These are phyloP conservation scores for Petunia secreta DNA, from an alignment of 257 asterid genomes.

Conservation along the genomic window DNA sequence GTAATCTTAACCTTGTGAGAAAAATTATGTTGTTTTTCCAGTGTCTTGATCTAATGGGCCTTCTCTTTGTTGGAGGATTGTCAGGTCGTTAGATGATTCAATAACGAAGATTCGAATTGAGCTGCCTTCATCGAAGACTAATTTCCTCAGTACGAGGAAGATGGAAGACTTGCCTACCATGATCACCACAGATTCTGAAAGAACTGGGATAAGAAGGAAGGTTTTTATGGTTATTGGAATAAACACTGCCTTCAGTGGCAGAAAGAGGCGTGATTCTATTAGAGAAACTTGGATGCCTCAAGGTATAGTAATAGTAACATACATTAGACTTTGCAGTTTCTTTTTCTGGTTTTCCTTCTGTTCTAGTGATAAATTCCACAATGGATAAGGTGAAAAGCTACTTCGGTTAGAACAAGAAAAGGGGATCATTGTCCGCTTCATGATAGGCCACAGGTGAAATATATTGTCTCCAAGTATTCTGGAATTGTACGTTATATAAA, in stretches of 20 bases:
- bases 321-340: neutral
- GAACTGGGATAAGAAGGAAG: slow-evolving; percentile 35
- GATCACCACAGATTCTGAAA: slow-evolving; percentile 11
- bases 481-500: too few relatives aligned
- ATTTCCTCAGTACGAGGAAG: slow-evolving; percentile 32
- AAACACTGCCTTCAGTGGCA: slow-evolving; percentile 82
- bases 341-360: neutral
- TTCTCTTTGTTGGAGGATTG: slow-evolving; percentile 21
- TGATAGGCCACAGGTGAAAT: slow-evolving; percentile 83
- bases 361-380: neutral
- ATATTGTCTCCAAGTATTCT: neutral
- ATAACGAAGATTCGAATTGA: slow-evolving; percentile 55
- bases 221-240: slow-evolving; percentile 74
- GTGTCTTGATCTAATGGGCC: neutral
- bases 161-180: slow-evolving; percentile 35
- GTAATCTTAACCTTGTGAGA: neutral
- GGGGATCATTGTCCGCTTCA: slow-evolving; percentile 79
- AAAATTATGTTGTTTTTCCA: neutral
- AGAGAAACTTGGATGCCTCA: slow-evolving; percentile 92
- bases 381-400: slow-evolving; percentile 54
- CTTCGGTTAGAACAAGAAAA: slow-evolving; percentile 68
- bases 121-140: slow-evolving; percentile 49
- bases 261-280: slow-evolving; percentile 85
- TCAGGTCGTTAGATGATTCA: slow-evolving; percentile 58
- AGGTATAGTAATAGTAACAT: slow-evolving; percentile 42